These are phyloP conservation scores for Paramecium biaurelia DNA, from an alignment of 73 alveolate species.

Conservation along the genomic window DNA sequence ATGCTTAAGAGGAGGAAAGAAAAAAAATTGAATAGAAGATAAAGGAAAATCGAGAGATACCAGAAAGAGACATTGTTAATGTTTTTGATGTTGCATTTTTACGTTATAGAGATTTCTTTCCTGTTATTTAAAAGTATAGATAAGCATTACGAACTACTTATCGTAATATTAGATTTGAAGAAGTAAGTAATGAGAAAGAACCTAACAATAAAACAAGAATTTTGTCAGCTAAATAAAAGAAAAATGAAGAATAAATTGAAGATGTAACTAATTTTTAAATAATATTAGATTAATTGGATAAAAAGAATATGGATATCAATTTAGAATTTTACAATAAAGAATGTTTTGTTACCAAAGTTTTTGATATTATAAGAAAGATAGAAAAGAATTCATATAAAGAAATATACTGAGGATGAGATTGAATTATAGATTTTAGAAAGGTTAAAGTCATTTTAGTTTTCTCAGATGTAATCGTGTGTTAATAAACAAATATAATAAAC, in stretches of 20 bases:
- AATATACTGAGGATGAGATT: neutral
- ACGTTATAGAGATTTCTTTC: neutral
- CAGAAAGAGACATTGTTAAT: neutral
- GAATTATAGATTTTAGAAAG: neutral
- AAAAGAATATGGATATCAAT: neutral
- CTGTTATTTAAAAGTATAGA: neutral
- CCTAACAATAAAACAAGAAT: neutral
- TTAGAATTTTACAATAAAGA: neutral
- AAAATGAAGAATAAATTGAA: neutral
- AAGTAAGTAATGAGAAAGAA: neutral
- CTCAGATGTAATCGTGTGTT: neutral
- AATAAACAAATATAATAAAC: neutral
- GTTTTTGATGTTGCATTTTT: constrained; percentile 20
- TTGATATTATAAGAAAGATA: neutral
- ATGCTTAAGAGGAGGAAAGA: neutral
- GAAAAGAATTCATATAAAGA: neutral
- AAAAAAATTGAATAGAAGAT: neutral
- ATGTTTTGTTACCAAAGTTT: neutral
- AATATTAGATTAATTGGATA: neutral
- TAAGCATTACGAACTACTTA: neutral
- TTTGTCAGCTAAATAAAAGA: neutral
- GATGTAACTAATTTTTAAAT: neutral
- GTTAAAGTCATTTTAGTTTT: neutral
- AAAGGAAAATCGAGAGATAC: neutral
- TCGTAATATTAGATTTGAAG: neutral